These are phyloP conservation scores for Tephrocybe sp. DNA, from an alignment of 768 basidiomycete species.

Conservation along the genomic window DNA sequence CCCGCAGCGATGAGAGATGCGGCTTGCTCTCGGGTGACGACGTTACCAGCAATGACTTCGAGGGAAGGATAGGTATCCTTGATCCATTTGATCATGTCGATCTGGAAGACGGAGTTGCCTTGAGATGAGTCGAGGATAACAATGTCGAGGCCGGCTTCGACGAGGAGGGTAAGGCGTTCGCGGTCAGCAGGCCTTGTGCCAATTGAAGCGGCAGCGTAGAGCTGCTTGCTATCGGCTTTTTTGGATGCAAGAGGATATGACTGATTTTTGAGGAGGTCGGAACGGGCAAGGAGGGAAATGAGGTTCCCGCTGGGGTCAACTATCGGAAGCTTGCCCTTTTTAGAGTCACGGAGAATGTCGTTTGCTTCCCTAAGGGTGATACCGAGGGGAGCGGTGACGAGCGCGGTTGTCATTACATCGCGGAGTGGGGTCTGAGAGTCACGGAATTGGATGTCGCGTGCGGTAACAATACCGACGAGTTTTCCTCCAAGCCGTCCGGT, in stretches of 20 bases:
- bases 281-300: constrained; percentile 85
- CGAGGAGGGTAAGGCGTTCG: constrained; percentile 81
- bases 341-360: constrained; percentile 89
- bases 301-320: constrained; percentile 52
- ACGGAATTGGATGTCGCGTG: constrained; percentile 94
- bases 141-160: constrained; percentile 93
- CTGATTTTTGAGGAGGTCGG: constrained; percentile 96
- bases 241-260: constrained; percentile 95
- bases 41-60: constrained; percentile 95
- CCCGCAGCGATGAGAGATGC: constrained; percentile 91
- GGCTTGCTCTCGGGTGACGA: constrained; percentile 97
- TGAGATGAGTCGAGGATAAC: constrained; percentile 95
- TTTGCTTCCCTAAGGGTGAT: constrained; percentile 92
- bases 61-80: constrained; percentile 81
- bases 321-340: constrained; percentile 94
- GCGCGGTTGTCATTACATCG: constrained; percentile 84
- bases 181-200: constrained; percentile 89
- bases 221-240: constrained; percentile 86
- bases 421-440: constrained; percentile 60
- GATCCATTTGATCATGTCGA: constrained; percentile 94
- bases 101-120: constrained; percentile 91
- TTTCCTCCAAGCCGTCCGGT: constrained; percentile 85
- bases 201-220: constrained; percentile 93
- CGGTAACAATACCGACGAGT: constrained; percentile 94
- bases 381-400: constrained; percentile 85